phyloP scores from a whole-genome alignment of 148 eudicot genomes.

The Euryodendron excelsum region DNA sequence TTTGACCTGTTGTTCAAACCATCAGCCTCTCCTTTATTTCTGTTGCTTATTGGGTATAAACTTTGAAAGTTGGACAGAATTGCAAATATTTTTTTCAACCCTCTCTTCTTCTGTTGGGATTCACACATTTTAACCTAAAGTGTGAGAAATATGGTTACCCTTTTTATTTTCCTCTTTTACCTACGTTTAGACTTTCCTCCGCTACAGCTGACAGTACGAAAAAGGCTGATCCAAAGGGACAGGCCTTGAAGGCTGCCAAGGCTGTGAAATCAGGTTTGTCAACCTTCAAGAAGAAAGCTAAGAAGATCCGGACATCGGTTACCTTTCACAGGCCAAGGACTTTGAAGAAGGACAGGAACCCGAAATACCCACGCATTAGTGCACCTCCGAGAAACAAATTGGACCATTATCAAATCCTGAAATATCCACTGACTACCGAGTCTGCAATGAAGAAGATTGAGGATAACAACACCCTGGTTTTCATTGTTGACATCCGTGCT shows the following conservation, averaged over 20 bases:
- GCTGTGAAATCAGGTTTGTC: constrained; percentile 67
- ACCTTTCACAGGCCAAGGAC: constrained; percentile 84
- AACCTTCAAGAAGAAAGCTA: constrained; percentile 57
- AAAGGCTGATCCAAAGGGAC: constrained; percentile 54
- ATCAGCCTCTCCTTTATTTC: neutral
- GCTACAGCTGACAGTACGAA: constrained; percentile 28
- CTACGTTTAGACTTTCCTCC: neutral
- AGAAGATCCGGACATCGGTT: constrained; percentile 74
- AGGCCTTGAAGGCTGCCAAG: constrained; percentile 82
- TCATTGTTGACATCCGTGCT: constrained; percentile 74
- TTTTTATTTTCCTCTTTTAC: constrained; percentile 9
- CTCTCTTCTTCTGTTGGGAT: neutral
- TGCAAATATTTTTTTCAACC: neutral
- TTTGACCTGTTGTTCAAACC: neutral
- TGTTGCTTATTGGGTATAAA: neutral
- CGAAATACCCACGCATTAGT: constrained; percentile 80
- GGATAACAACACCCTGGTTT: constrained; percentile 79
- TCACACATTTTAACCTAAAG: constrained; percentile 36
- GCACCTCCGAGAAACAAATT: constrained; percentile 79
- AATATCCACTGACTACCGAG: constrained; percentile 78
- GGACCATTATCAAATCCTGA: constrained; percentile 79
- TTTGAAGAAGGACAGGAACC: constrained; percentile 65
- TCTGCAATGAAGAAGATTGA: constrained; percentile 91
- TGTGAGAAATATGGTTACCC: neutral
- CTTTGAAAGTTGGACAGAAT: neutral